Base-by-base conservation (phyloP, 805 yeast genomes). In the Ogataea kodamae region DNA sequence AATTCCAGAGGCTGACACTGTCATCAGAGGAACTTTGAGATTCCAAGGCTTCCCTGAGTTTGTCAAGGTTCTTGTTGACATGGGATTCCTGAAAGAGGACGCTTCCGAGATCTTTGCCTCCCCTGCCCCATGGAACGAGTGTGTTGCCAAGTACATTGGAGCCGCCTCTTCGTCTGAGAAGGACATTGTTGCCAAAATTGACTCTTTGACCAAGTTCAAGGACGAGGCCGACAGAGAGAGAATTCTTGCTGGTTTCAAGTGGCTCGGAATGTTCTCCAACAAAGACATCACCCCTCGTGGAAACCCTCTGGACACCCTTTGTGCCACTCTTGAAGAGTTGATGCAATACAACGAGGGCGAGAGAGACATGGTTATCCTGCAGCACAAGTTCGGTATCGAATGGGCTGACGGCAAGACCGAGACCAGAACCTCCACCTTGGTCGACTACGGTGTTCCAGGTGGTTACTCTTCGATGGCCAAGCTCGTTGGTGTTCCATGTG, bases 41-140 rank as follows among this genome's bases (percentile, higher is more conserved):
- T 92, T 74, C 78, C 97, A 88, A 70, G 98, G 98, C 31, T 92
- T 92, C 90, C 96, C 97, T 41, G 96, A 90, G 69, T 90, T 92
- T 62, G 81, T 89, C 62, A 89, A 89, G 70, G 97, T 82, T 28
- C 74, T 92, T 31, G 97, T 92, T 39, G 97, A 90, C 65, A 67
- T 88, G 51, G 97, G 96, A 16, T 81, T 92, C 75, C 73, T 92
- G 59, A 79, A 77, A 59, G 98, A 92, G 50, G 81, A 76, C 18
- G 74, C 74, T 45, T 62, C 65, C 43, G 80, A 75, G 41, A 65
- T 71, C 45, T 78, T 89, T 65, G 54, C 72, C 40, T 55, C 66
- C 38, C 57, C 65, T 35, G 64, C 70, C 39, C 71, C 95, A 29
- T 92, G 98, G 98, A 89, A 86, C 47, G 84, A 87, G 39, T 96